Evolutionary conservation across 108 stramenopile genomes (phyloP).

Genomic region (Cafeteria roenbergensis): DNA sequence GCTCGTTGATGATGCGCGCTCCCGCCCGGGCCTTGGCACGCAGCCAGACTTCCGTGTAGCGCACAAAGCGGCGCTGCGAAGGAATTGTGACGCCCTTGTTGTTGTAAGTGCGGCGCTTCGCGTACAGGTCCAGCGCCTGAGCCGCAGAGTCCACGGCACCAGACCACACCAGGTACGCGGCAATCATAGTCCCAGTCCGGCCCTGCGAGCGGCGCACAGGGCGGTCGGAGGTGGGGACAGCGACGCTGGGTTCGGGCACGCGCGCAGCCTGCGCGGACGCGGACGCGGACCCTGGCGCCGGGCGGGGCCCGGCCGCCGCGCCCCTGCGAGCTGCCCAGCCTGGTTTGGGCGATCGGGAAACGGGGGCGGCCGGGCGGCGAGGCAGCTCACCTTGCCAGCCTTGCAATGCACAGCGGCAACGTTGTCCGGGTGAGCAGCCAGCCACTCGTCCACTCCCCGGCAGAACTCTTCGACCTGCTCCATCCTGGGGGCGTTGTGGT

Average conservation of each 20-base stretch:
- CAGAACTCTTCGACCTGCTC: background rate
- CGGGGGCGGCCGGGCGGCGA: no score
- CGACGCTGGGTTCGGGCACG: no score
- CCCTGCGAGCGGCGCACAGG: background rate
- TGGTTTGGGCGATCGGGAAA: background rate
- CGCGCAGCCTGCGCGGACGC: no score
- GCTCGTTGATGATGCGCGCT: no score
- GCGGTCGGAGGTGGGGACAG: background rate
- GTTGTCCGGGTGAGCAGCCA: background rate
- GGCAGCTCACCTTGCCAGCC: background rate
- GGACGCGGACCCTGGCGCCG: no score
- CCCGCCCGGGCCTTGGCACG: no score
- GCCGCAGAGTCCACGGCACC: slow-evolving; percentile 1
- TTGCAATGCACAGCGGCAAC: background rate
- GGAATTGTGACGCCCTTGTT: slow-evolving; percentile 24
- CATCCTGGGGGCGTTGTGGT: background rate
- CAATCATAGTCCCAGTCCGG: background rate
- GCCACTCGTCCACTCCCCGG: background rate
- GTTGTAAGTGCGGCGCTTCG: slow-evolving; percentile 8
- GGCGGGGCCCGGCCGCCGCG: no score
- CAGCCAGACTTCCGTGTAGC: background rate
- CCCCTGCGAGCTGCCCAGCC: no score
- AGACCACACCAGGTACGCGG: background rate
- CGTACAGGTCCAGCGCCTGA: slow-evolving; percentile 8
- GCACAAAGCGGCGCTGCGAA: background rate